Conservation (phyloP, 345 rosid species). For the Eucalyptus caleyi region DNA sequence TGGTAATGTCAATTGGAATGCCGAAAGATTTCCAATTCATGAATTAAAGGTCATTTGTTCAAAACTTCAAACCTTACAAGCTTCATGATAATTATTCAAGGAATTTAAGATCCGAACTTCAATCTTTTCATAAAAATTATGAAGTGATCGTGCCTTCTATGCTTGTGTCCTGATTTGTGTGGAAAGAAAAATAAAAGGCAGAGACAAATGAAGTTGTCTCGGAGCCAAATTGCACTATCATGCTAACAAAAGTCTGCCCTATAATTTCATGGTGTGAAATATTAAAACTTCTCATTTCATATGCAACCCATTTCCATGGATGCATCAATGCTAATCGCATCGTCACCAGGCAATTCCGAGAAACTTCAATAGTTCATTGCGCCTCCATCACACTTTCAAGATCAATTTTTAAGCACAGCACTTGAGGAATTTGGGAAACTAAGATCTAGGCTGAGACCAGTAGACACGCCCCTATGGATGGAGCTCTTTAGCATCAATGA, state of each 20-base stretch:
- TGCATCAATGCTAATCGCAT: background rate
- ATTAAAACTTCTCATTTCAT: background rate
- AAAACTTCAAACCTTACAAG: background rate
- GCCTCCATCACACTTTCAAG: background rate
- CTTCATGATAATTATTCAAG: rapidly evolving
- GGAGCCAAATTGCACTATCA: background rate
- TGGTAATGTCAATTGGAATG: rapidly evolving
- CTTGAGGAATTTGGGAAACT: background rate
- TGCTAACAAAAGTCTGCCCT: background rate
- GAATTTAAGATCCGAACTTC: rapidly evolving
- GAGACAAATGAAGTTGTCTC: background rate
- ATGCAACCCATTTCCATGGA: background rate
- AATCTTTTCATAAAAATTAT: background rate
- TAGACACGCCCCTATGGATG: background rate
- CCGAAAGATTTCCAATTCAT: rapidly evolving
- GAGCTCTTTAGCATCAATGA: background rate
- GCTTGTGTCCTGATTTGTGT: too few species aligned
- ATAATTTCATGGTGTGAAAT: background rate
- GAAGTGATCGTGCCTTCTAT: rapidly evolving
- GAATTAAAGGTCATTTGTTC: background rate
- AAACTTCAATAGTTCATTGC: background rate
- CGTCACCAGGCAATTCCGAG: too few species aligned
- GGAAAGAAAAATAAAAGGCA: background rate
- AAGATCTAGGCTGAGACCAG: background rate
- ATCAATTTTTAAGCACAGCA: background rate